Evolutionary conservation across 331 rosid species (phyloP).

Genomic region (Malus hybrid): DNA sequence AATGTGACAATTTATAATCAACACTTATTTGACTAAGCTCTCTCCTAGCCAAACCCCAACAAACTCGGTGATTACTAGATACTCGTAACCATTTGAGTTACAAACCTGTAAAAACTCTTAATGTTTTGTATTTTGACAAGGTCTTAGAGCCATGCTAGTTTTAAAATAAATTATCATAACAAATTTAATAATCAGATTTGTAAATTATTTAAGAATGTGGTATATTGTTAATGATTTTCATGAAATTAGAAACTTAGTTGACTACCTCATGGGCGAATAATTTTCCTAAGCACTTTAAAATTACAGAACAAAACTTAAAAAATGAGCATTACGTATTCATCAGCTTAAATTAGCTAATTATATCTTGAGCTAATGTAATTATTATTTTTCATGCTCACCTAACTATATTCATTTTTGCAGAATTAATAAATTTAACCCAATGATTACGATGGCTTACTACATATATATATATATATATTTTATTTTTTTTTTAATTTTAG

Average conservation of each 20-base stretch:
- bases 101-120: too few species aligned
- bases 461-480: too few species aligned
- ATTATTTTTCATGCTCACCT: constrained; percentile 11
- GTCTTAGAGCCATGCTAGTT: background rate
- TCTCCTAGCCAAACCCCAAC: too few species aligned
- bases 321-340: background rate
- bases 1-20: too few species aligned
- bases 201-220: too few species aligned
- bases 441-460: constrained; percentile 8
- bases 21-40: too few species aligned
- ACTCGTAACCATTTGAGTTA: too few species aligned
- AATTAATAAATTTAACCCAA: constrained; percentile 9
- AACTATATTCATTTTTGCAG: background rate
- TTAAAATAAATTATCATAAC: background rate
- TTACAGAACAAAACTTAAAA: background rate
- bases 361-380: background rate
- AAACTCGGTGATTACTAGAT: too few species aligned
- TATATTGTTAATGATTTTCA: background rate
- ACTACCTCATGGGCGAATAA: too few species aligned
- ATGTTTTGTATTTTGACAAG: background rate
- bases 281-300: too few species aligned
- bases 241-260: background rate
- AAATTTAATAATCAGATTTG: too few species aligned
- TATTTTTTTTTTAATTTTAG: too few species aligned
- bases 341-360: background rate